Base-by-base conservation (phyloP, 495 filamentous ascomycete species). In the Pyrenula aspistea region DNA sequence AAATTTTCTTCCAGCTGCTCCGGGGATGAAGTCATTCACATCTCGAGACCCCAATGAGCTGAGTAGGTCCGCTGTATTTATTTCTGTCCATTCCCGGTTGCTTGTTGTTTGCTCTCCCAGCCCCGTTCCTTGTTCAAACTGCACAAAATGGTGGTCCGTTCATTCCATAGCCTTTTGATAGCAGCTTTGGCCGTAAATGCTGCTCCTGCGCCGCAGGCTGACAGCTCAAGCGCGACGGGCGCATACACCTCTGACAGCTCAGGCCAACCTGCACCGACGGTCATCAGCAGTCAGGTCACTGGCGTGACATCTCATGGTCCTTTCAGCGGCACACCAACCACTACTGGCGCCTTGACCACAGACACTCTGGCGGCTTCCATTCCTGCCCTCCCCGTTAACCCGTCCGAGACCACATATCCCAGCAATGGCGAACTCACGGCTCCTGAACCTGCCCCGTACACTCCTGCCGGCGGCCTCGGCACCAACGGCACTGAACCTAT, bases 401-500 rank as follows among this genome's bases (percentile, higher is more conserved):
- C 77, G 0, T 73, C 70, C 20, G 81, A 79, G 12, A 77, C 78
- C 21, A 71, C 70, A 2, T 94, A 95, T 61, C 85, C 83, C 42
- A 77, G 79, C 23, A 77, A 88, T 54, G 89, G 91, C n/a, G 62
- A 76, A 21, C 81, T 91, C 12, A 76, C 82, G 22, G 64, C 81
- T 21, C 72, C 79, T 2, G 64, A 85, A 67, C 86, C 89, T 1
- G 83, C 81, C 24, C 88, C 88, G 0, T 94, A 84, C 70, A 80
- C 77, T 0, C 89, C 89, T 0, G 77, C 73, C 2, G 89, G 90
- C 56, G 91, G 91, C 0, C 66, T 88, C 0, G 87, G 86, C 2
- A 92, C 88, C n/a, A 92, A 91, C 59, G 87, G 86, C 47, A 78
- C 77, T 1, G 65, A 68, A 24, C 91, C 90, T 1, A 80, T 88